phyloP scores from a whole-genome alignment of 139 green algal genomes.

The Raphidocelis subcapitata region DNA sequence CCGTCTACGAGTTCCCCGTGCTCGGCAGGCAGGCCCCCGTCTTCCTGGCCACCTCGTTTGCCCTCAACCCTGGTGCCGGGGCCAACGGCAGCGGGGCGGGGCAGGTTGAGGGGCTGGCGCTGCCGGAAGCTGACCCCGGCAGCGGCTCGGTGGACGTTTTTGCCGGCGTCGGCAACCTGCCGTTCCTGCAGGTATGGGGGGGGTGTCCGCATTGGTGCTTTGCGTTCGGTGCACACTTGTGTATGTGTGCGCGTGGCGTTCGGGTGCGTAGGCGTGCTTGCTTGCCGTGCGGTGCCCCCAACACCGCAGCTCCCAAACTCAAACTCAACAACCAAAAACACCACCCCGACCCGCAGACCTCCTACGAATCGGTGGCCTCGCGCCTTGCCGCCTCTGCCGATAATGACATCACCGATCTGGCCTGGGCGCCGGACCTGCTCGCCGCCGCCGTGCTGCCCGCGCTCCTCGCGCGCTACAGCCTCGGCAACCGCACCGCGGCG shows the following conservation, averaged over 20 bases:
- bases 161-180: conserved; percentile 42
- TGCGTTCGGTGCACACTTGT: background rate
- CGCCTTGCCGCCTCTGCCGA: background rate
- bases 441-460: conserved; percentile 10
- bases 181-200: conserved; percentile 29
- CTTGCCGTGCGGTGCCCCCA: background rate
- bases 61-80: conserved; percentile 19
- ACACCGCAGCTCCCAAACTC: too few relatives aligned
- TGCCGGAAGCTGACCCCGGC: conserved; percentile 46
- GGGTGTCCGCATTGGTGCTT: too few relatives aligned
- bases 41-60: conserved; percentile 50
- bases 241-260: too few relatives aligned
- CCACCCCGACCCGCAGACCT: too few relatives aligned
- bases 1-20: conserved; percentile 27
- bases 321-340: too few relatives aligned
- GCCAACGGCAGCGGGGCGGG: conserved; percentile 4
- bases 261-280: background rate
- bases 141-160: conserved; percentile 42
- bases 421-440: background rate
- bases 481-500: conserved; percentile 1
- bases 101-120: conserved; percentile 32
- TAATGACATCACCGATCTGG: too few relatives aligned
- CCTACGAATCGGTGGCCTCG: background rate
- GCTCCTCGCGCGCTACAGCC: background rate
- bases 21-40: conserved; percentile 39